Conservation (phyloP, 805 yeast genomes). For the Saturnispora bothae region DNA sequence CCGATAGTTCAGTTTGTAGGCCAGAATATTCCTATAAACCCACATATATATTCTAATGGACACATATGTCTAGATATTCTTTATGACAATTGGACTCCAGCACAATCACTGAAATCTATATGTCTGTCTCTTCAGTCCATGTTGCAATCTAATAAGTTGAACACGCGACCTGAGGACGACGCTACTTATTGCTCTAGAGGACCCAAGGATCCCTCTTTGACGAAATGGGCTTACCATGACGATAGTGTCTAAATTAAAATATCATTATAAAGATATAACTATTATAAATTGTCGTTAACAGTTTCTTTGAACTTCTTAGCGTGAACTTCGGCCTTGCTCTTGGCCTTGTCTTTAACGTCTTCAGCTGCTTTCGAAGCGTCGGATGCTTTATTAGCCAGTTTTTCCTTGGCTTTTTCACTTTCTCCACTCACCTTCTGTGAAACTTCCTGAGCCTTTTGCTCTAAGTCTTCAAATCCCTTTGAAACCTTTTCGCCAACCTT, state of each 20-base stretch:
- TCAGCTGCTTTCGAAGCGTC: too few species aligned
- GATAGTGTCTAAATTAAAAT: constrained; percentile 29
- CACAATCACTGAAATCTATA: constrained; percentile 39
- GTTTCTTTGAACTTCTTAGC: constrained; percentile 6
- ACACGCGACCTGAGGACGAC: constrained; percentile 52
- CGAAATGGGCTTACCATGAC: constrained; percentile 49
- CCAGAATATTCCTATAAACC: constrained; percentile 49
- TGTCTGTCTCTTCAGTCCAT: constrained; percentile 55
- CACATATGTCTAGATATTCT: constrained; percentile 65
- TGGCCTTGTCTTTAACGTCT: too few species aligned
- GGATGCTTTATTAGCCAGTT: neutral
- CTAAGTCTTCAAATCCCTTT: constrained; percentile 6
- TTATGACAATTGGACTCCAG: constrained; percentile 61
- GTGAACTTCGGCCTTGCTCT: too few species aligned
- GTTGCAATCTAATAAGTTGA: constrained; percentile 38
- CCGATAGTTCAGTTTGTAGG: constrained; percentile 10
- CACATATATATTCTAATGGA: constrained; percentile 67
- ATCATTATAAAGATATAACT: neutral
- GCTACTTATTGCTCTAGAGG: constrained; percentile 38
- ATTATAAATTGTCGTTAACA: neutral
- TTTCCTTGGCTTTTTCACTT: neutral
- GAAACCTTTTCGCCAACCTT: constrained; percentile 7
- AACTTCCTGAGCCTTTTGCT: constrained; percentile 3
- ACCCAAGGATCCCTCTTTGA: constrained; percentile 44
- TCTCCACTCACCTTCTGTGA: neutral